phyloP scores from a whole-genome alignment of 2,329 filamentous ascomycete genomes.

The Dactylonectria macrodidyma region DNA sequence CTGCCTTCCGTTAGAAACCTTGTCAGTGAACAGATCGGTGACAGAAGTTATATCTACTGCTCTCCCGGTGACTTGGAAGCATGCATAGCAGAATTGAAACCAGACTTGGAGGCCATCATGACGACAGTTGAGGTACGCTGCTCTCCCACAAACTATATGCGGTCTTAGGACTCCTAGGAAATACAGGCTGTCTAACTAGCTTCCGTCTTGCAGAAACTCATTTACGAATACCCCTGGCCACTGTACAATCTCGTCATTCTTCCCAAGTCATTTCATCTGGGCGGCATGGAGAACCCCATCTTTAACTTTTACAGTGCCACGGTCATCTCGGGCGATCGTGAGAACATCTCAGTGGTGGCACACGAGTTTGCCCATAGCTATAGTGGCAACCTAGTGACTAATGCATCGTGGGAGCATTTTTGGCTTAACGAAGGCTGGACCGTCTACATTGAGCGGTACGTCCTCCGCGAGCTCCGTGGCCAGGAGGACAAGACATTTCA shows the following conservation, averaged over 20 bases:
- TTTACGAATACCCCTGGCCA: slow-evolving; percentile 13
- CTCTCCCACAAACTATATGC: too few relatives aligned
- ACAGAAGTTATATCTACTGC: neutral
- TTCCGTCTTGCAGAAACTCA: neutral
- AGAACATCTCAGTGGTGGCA: slow-evolving; percentile 19
- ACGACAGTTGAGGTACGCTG: neutral
- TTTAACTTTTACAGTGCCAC: slow-evolving; percentile 27
- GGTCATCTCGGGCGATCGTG: slow-evolving; percentile 12
- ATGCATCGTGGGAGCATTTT: slow-evolving; percentile 26
- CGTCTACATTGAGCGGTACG: slow-evolving; percentile 13
- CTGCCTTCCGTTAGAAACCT: neutral
- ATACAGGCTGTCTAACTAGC: too few relatives aligned
- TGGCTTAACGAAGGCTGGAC: slow-evolving; percentile 24
- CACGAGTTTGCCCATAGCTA: slow-evolving; percentile 21
- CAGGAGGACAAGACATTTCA: neutral
- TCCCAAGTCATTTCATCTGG: slow-evolving; percentile 21
- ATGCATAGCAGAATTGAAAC: neutral
- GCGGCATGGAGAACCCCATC: slow-evolving; percentile 25
- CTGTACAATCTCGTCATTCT: slow-evolving; percentile 20
- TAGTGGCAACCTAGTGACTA: slow-evolving; percentile 22
- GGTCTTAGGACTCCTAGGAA: too few relatives aligned
- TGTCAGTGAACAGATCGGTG: neutral
- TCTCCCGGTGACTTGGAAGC: neutral
- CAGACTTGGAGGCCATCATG: neutral
- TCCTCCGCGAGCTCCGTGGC: neutral